Evolutionary conservation across 441 rosid species (phyloP).

Genomic region (Syzygium malaccense): DNA sequence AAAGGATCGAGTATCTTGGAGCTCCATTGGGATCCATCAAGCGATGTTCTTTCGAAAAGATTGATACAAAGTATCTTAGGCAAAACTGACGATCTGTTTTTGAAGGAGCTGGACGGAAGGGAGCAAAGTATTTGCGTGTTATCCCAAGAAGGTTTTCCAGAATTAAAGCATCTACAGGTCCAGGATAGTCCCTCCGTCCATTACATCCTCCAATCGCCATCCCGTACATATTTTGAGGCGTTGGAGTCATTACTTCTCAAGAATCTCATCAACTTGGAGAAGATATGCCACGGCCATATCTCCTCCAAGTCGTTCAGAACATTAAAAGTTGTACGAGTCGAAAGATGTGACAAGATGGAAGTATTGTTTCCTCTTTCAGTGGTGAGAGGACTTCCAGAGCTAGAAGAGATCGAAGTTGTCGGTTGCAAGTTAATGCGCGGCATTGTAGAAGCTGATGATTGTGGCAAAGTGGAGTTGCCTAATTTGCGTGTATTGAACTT

Average conservation of each 20-base stretch:
- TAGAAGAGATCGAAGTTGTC: fast-evolving
- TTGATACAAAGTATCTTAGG: fast-evolving
- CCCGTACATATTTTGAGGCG: fast-evolving
- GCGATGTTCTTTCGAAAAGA: fast-evolving
- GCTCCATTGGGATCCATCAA: fast-evolving
- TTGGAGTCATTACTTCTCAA: fast-evolving
- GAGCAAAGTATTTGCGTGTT: fast-evolving
- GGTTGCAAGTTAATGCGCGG: fast-evolving
- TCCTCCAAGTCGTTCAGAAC: not conserved
- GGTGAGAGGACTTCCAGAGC: not conserved
- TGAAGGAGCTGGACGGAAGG: fast-evolving
- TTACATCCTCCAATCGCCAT: fast-evolving
- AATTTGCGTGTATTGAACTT: not conserved
- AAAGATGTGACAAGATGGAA: not conserved
- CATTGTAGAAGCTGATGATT: not conserved
- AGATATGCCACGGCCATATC: not conserved
- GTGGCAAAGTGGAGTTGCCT: fast-evolving
- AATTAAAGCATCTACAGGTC: fast-evolving
- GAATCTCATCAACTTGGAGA: not conserved
- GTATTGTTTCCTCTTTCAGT: not conserved
- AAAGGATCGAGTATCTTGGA: fast-evolving
- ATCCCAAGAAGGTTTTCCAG: not conserved
- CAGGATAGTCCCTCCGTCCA: fast-evolving
- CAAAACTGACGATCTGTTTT: fast-evolving
- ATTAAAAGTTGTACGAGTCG: fast-evolving